Evolutionary conservation across 331 rosid species (phyloP).

Genomic region (Acacia pycnantha): DNA sequence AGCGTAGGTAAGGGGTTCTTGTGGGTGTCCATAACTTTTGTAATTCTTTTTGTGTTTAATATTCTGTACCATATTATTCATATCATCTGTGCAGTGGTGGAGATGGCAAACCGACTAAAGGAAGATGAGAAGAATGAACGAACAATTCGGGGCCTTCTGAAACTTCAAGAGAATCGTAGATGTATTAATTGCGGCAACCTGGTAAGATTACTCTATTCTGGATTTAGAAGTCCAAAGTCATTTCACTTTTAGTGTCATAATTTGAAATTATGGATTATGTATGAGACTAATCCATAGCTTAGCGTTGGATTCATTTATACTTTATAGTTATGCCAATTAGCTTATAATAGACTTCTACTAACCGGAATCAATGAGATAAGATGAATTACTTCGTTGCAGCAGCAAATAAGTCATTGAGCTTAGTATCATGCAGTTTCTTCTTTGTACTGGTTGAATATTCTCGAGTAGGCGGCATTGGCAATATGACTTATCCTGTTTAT

Average conservation of each 20-base stretch:
- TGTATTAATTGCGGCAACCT: constrained; percentile 90
- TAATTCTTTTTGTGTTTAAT: not conserved
- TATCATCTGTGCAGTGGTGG: constrained; percentile 24
- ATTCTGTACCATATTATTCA: not conserved
- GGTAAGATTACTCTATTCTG: constrained; percentile 44
- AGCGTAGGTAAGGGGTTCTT: not conserved
- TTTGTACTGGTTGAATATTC: not conserved
- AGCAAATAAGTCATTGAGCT: not conserved
- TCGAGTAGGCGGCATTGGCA: not conserved
- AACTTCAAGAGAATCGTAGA: constrained; percentile 74
- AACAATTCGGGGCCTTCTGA: constrained; percentile 85
- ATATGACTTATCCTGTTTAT: constrained; percentile 8
- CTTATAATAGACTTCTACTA: not conserved
- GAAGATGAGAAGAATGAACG: constrained; percentile 93
- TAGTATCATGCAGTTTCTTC: not conserved
- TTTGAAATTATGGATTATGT: not conserved
- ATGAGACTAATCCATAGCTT: not conserved
- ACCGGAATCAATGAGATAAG: not conserved
- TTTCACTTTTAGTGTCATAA: not conserved
- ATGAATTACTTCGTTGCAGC: not conserved
- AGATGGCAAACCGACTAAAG: constrained; percentile 74
- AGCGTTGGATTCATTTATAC: not conserved
- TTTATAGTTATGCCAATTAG: not conserved
- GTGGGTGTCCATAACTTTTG: constrained; percentile 10
- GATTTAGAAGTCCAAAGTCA: not conserved